These are phyloP conservation scores for Lactifluus volemus DNA, from an alignment of 768 basidiomycete species.

Conservation along the genomic window DNA sequence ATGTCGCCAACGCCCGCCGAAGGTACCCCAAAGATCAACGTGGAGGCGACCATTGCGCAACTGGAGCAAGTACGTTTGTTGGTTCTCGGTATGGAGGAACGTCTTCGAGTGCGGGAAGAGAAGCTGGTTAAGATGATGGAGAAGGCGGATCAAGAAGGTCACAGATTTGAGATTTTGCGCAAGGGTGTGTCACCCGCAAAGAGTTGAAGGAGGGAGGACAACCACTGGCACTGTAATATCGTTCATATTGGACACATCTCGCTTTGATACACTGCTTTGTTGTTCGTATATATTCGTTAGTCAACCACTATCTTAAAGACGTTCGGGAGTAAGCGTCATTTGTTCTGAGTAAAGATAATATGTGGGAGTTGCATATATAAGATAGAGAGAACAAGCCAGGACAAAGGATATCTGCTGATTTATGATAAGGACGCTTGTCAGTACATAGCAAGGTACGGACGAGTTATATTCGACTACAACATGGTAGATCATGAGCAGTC, in stretches of 20 bases:
- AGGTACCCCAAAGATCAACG: constrained; percentile 14
- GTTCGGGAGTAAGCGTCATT: neutral
- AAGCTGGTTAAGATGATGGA: constrained; percentile 51
- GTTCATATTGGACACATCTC: neutral
- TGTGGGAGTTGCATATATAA: neutral
- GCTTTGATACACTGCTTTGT: constrained; percentile 3
- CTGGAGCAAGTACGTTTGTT: constrained; percentile 62
- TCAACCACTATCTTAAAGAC: neutral
- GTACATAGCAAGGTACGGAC: neutral
- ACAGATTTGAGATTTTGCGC: constrained; percentile 41
- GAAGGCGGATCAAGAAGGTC: constrained; percentile 51
- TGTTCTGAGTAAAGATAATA: neutral
- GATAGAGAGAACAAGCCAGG: neutral
- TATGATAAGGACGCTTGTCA: neutral
- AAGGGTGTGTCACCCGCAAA: constrained; percentile 20
- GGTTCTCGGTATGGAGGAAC: constrained; percentile 69
- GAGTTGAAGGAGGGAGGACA: neutral
- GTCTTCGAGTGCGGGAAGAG: constrained; percentile 53
- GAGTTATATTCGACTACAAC: neutral
- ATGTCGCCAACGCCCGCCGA: neutral
- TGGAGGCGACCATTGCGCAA: constrained; percentile 43
- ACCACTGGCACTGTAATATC: neutral
- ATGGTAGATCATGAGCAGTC: neutral
- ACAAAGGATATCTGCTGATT: neutral
- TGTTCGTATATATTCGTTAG: constrained; percentile 7